These are phyloP conservation scores for Murraya koenigii DNA, from an alignment of 345 rosid species.

Conservation along the genomic window DNA sequence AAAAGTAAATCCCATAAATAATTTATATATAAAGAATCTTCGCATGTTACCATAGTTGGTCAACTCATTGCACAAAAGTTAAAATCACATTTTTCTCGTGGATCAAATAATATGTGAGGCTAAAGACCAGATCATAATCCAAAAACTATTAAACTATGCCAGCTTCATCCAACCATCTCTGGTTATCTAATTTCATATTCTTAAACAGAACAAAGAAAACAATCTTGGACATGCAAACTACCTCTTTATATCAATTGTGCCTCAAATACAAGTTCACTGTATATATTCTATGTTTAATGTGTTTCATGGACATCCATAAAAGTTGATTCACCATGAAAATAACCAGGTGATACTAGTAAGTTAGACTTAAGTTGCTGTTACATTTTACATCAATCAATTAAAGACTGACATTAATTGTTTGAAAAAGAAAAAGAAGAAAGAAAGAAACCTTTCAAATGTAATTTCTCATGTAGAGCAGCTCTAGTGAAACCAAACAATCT, in stretches of 20 bases:
- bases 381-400: background rate
- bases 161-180: background rate
- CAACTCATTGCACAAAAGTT: background rate
- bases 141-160: background rate
- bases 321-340: background rate
- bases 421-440: background rate
- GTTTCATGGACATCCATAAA: background rate
- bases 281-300: background rate
- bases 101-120: background rate
- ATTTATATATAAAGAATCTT: too few relatives aligned
- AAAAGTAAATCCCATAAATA: background rate
- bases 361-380: too few relatives aligned
- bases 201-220: background rate
- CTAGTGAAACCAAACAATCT: background rate
- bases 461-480: background rate
- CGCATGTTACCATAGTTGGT: background rate
- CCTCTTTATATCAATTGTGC: background rate
- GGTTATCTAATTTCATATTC: background rate
- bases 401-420: background rate
- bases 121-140: background rate
- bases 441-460: background rate
- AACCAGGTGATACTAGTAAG: background rate
- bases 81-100: background rate
- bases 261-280: background rate
- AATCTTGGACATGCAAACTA: background rate